A percentile compares a stretch with the other conserved stretches of the same genome.
Evolutionary conservation across 2,329 filamentous ascomycete genomes (phyloP).

Genomic region (Paecilomyces sp.): DNA sequence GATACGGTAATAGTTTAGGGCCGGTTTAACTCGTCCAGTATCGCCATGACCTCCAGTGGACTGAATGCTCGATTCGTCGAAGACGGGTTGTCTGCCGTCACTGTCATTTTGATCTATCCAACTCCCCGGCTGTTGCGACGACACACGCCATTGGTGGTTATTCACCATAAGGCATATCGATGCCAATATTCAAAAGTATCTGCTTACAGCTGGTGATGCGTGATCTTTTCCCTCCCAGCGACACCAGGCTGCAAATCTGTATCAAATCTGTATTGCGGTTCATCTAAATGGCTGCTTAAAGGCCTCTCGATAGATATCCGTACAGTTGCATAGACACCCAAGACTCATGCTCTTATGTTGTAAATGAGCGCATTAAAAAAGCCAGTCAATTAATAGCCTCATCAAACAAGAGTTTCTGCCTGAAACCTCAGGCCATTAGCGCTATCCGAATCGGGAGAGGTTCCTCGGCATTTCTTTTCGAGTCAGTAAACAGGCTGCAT

Average conservation of each 20-base stretch:
- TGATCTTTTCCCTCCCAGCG: no score
- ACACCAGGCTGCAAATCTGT: no score
- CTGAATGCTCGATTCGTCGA: conserved; percentile 1
- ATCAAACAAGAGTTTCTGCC: not conserved
- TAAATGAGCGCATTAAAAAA: no score
- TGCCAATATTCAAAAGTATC: not conserved
- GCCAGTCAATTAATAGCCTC: no score
- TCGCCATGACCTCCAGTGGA: not conserved
- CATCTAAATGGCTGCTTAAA: no score
- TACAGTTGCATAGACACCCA: no score
- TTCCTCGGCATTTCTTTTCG: not conserved
- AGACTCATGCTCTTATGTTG: no score
- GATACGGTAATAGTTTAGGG: conserved; percentile 6
- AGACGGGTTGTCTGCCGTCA: conserved; percentile 1
- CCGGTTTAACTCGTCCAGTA: conserved; percentile 1
- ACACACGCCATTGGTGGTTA: not conserved
- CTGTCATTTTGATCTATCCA: conserved; percentile 5
- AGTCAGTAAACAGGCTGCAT: no score
- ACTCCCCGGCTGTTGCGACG: conserved; percentile 4
- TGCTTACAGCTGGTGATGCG: not conserved
- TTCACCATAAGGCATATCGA: not conserved
- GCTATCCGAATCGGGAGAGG: not conserved
- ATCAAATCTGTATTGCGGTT: no score
- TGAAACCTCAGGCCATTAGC: not conserved
- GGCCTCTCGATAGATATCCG: no score